These are phyloP conservation scores for Termitomyces sp. DNA, from an alignment of 768 basidiomycete species.

Conservation along the genomic window DNA sequence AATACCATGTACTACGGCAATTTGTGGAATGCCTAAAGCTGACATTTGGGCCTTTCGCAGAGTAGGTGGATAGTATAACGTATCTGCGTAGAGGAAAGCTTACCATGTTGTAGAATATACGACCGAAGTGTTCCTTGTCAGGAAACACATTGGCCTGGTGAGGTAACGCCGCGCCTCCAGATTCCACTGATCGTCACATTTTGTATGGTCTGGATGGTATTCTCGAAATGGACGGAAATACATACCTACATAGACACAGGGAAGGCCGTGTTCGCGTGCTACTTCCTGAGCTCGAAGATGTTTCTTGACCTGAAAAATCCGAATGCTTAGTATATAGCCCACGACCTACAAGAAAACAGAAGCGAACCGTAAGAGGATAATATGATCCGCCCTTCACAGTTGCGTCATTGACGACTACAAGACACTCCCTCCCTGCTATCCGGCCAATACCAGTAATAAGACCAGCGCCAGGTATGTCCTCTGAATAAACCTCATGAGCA, in stretches of 20 bases:
- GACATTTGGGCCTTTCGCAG: conserved; percentile 81
- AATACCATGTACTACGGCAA: conserved; percentile 92
- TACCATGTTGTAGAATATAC: conserved; percentile 98
- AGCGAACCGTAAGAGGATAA: conserved; percentile 74
- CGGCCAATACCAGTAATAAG: conserved; percentile 85
- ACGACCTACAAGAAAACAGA: neutral
- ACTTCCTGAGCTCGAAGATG: conserved; percentile 93
- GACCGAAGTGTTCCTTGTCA: conserved; percentile 92
- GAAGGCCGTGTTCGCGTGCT: conserved; percentile 84
- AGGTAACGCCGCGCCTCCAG: conserved; percentile 89
- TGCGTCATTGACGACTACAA: conserved; percentile 91
- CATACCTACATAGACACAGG: conserved; percentile 90
- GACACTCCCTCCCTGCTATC: conserved; percentile 78
- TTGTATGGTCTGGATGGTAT: neutral
- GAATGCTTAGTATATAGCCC: neutral
- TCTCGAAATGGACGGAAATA: neutral
- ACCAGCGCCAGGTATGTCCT: conserved; percentile 83
- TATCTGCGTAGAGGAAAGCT: conserved; percentile 5
- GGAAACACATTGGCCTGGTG: conserved; percentile 94
- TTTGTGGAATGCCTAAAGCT: conserved; percentile 85
- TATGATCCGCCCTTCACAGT: conserved; percentile 93
- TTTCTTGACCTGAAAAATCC: conserved; percentile 73
- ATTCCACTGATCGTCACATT: conserved; percentile 62
- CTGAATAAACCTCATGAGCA: conserved; percentile 82
- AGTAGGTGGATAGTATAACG: neutral